Evolutionary conservation across 2,329 filamentous ascomycete genomes (phyloP).

Genomic region (Aspergillus spinulosporus): DNA sequence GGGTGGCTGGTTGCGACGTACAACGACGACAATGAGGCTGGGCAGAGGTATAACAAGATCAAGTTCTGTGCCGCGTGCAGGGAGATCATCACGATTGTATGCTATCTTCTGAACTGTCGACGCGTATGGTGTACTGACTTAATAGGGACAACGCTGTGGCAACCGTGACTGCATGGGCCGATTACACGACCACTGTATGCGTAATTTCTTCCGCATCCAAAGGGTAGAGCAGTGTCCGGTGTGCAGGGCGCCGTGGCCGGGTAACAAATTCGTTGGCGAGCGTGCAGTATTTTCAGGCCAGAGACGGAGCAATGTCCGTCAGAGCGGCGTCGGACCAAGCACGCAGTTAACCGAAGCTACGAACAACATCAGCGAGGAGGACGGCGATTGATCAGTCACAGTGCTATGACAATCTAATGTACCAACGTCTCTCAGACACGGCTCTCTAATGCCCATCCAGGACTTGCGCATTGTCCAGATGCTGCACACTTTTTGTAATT

Average conservation of each 20-base stretch:
- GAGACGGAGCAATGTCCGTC: slow-evolving; percentile 24
- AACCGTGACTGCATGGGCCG: slow-evolving; percentile 67
- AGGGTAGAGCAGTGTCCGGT: slow-evolving; percentile 63
- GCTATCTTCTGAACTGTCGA: slow-evolving; percentile 20
- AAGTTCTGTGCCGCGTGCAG: slow-evolving; percentile 86
- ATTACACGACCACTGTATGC: slow-evolving; percentile 74
- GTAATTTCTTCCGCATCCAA: slow-evolving; percentile 70
- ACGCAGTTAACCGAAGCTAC: slow-evolving; percentile 14
- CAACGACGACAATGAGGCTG: slow-evolving; percentile 69
- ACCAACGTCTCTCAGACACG: too few relatives aligned
- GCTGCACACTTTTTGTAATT: too few relatives aligned
- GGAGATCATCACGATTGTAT: slow-evolving; percentile 76
- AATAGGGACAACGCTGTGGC: slow-evolving; percentile 70
- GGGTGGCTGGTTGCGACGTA: slow-evolving; percentile 85
- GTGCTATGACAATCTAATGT: background rate
- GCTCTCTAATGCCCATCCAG: background rate
- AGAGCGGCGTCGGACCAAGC: slow-evolving; percentile 16
- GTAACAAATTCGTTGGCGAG: slow-evolving; percentile 55
- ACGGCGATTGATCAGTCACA: slow-evolving; percentile 15
- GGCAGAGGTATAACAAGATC: slow-evolving; percentile 64
- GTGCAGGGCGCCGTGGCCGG: slow-evolving; percentile 55
- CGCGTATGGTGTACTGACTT: slow-evolving; percentile 6
- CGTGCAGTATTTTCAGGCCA: slow-evolving; percentile 37
- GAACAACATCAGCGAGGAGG: slow-evolving; percentile 1
- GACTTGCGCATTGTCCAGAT: background rate